Base-by-base conservation (phyloP, 2,329 filamentous ascomycete species). In the Claviceps africana region DNA sequence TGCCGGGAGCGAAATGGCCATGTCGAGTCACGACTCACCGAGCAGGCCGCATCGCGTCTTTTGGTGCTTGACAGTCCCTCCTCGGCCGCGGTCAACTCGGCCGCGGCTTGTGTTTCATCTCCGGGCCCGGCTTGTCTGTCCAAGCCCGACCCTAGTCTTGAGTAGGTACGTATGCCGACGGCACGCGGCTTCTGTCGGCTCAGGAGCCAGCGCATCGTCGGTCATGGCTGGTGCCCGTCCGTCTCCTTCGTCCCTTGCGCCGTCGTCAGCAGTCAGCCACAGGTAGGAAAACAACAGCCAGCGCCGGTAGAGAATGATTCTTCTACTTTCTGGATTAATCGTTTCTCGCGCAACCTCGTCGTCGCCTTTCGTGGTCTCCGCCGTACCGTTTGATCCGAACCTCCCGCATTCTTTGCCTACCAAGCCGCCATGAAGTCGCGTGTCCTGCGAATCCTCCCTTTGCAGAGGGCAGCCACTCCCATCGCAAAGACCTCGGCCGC, bases 161-260 rank as follows among this genome's bases (percentile, higher is more conserved):
- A n/a, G n/a, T n/a, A n/a, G n/a, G n/a, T n/a, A n/a, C n/a, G n/a
- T n/a, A n/a, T n/a, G n/a, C 43, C 33, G 22, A 47, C 21, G 8
- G n/a, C 25, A 21, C 59, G 60, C 60, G 60, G 59, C 57, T 67
- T 66, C 46, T 58, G 56, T 67, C 66, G 66, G 66, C 66, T 66
- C 62, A 66, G 25, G 25, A 25, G 25, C 25, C 25, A 25, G 60
- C 50, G 21, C 51, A 47, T 53, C 52, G 50, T 54, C 40, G 35
- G 8, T 47, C 25, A 25, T 5, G 3, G 5, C 25, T 37, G 15
- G 35, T 37, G 15, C 17, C 15, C 15, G 35, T 33, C 31, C 8
- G 8, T 9, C 31, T 31, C 49, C 51, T 52, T 31, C 21, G 40
- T 44, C 47, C 48, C 9, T n/a, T 42, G 19, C 9, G 51, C 53